Percentiles rank a stretch among this genome's conserved stretches.
phyloP scores from a whole-genome alignment of 2,329 filamentous ascomycete genomes.

The Coniella lustricola region DNA sequence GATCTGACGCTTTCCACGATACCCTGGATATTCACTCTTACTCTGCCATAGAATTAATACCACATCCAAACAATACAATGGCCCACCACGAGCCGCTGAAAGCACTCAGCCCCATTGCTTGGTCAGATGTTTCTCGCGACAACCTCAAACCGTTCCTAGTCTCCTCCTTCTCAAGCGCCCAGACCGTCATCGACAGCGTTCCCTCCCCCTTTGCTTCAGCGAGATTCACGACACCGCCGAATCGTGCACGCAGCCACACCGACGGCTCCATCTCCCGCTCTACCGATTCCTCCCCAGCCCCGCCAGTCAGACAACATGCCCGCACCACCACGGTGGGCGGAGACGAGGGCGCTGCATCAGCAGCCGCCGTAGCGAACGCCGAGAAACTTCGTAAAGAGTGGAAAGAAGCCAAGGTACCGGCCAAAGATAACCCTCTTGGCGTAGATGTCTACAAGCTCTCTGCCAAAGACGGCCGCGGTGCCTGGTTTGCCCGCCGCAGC shows the following conservation, averaged over 20 bases:
- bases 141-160: conserved; percentile 47
- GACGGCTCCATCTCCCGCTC: conserved; percentile 45
- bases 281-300: conserved; percentile 43
- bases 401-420: conserved; percentile 72
- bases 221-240: conserved; percentile 39
- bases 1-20: background rate
- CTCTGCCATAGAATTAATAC: background rate
- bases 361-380: conserved; percentile 32
- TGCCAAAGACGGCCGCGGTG: conserved; percentile 72
- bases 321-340: conserved; percentile 11
- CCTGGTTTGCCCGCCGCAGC: conserved; percentile 85
- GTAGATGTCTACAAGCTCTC: conserved; percentile 75
- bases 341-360: background rate
- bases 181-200: conserved; percentile 69
- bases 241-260: conserved; percentile 42
- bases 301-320: conserved; percentile 29
- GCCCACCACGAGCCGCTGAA: conserved; percentile 53
- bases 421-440: conserved; percentile 66
- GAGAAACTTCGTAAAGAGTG: conserved; percentile 67
- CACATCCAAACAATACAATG: conserved; percentile 33
- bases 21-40: background rate
- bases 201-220: conserved; percentile 48
- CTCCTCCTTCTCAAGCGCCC: conserved; percentile 58
- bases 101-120: conserved; percentile 49
- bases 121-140: conserved; percentile 37